These are phyloP conservation scores for Cryptosporidium felis DNA, from an alignment of 169 alveolate genomes.

Conservation along the genomic window DNA sequence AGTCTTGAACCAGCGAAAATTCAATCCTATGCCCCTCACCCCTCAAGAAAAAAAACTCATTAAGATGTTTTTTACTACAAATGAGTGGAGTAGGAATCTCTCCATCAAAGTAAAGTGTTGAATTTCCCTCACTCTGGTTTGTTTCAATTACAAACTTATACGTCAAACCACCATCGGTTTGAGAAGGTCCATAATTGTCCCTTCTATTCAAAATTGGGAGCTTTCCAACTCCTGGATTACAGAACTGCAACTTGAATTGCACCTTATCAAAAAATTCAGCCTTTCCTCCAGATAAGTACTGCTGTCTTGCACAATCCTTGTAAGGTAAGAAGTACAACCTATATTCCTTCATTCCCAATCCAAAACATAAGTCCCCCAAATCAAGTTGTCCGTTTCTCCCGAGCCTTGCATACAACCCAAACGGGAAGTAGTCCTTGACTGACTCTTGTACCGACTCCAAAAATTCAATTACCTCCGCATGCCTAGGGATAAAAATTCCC, in stretches of 20 bases:
- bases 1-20: no score
- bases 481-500: neutral
- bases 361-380: neutral
- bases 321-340: constrained; percentile 14
- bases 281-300: neutral
- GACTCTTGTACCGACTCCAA: constrained; percentile 5
- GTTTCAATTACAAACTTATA: constrained; percentile 7
- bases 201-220: neutral
- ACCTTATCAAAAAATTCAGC: neutral
- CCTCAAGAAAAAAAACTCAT: neutral
- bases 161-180: neutral
- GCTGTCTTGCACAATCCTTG: neutral
- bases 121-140: constrained; percentile 1
- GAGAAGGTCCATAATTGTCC: neutral
- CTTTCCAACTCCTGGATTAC: neutral
- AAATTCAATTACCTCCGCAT: constrained; percentile 24
- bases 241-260: constrained; percentile 13
- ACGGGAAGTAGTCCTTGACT: constrained; percentile 8
- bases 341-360: constrained; percentile 4
- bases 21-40: neutral
- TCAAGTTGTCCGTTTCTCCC: neutral
- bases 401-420: neutral
- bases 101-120: constrained; percentile 18
- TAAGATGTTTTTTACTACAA: neutral
- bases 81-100: constrained; percentile 24